Percentiles rank a stretch among this genome's conserved stretches.
Conservation (phyloP, 176 grass and related monocot genomes). For the Carex scoparia region DNA sequence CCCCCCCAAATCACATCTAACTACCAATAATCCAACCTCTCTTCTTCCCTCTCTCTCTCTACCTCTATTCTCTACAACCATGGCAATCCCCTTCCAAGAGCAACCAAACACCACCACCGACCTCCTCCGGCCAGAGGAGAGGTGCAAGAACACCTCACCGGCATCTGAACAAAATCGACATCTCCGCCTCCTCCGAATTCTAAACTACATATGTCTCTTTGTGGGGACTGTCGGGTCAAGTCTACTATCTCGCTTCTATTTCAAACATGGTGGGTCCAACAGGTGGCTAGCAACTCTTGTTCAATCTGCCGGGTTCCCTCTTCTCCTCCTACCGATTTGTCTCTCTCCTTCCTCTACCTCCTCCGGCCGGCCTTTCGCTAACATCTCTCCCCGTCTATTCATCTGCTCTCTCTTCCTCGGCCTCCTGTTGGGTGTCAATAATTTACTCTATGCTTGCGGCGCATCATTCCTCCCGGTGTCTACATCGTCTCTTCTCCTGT, state of each 20-base stretch:
- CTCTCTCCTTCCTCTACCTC: constrained; percentile 28
- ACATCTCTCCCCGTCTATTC: constrained; percentile 47
- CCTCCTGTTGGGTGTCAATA: constrained; percentile 85
- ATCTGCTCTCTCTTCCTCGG: constrained; percentile 52
- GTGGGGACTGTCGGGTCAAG: constrained; percentile 67
- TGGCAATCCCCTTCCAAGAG: constrained; percentile 16
- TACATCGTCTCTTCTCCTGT: constrained; percentile 85
- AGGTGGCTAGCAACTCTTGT: constrained; percentile 86
- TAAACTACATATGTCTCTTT: constrained; percentile 63
- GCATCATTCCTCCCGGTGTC: constrained; percentile 85
- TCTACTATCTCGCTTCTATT: constrained; percentile 86
- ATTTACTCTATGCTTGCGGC: constrained; percentile 78
- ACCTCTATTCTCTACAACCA: background rate
- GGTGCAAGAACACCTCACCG: background rate
- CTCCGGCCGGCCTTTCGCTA: constrained; percentile 28
- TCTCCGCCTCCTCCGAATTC: background rate
- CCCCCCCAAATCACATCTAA: background rate
- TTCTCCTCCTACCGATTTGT: constrained; percentile 63
- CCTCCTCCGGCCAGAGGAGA: constrained; percentile 6
- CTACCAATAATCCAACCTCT: background rate
- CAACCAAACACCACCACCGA: constrained; percentile 4
- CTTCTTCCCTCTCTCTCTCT: background rate
- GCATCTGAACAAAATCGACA: background rate
- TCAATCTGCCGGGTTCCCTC: constrained; percentile 80
- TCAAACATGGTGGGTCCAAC: constrained; percentile 62